These are phyloP conservation scores for Talaromyces pinophilus DNA, from an alignment of 2,329 filamentous ascomycete species.

Conservation along the genomic window DNA sequence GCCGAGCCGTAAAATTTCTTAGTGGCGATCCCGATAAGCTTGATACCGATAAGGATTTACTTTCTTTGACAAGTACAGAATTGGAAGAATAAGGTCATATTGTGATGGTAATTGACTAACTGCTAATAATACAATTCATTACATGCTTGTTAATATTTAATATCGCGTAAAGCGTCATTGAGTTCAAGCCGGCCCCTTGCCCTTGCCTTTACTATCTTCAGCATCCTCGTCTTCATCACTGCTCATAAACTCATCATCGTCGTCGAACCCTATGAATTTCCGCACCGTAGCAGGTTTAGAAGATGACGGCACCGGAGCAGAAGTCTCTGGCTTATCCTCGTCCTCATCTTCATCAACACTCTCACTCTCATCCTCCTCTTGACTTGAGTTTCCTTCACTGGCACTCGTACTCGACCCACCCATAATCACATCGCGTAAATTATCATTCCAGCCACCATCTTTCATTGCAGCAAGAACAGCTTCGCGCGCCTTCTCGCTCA, in stretches of 20 bases:
- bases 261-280: constrained; percentile 51
- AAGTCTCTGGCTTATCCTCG: constrained; percentile 31
- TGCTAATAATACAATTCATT: background rate
- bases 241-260: constrained; percentile 51
- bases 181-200: constrained; percentile 36
- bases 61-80: background rate
- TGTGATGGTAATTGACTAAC: background rate
- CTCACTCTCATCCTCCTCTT: constrained; percentile 36
- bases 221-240: constrained; percentile 39
- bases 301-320: constrained; percentile 33
- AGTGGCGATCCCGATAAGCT: constrained; percentile 18
- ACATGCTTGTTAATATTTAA: background rate
- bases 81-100: background rate
- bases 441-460: constrained; percentile 53
- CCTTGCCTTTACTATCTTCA: constrained; percentile 36
- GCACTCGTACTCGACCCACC: constrained; percentile 43
- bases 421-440: constrained; percentile 40
- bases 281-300: constrained; percentile 33
- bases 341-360: constrained; percentile 43
- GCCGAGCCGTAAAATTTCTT: constrained; percentile 22
- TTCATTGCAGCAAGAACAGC: constrained; percentile 73
- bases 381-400: constrained; percentile 40
- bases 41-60: background rate
- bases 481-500: constrained; percentile 78
- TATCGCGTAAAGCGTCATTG: background rate